Evolutionary conservation across 2,329 filamentous ascomycete species (phyloP).

Genomic region (Cercospora sp.): DNA sequence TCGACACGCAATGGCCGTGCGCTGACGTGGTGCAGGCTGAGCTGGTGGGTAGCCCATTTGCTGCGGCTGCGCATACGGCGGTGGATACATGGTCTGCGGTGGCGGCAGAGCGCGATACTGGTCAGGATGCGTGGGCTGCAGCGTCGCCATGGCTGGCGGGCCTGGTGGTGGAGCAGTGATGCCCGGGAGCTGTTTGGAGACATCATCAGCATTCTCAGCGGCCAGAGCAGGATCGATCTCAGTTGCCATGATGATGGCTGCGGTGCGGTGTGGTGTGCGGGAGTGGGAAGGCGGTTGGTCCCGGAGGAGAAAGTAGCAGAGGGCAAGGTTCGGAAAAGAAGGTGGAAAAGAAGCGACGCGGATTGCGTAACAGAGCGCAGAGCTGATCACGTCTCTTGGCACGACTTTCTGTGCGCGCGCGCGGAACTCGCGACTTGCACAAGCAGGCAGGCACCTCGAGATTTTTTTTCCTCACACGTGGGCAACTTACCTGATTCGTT

Average conservation of each 20-base stretch:
- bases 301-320: slow-evolving; percentile 9
- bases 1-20: slow-evolving; percentile 61
- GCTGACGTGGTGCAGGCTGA: slow-evolving; percentile 58
- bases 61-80: slow-evolving; percentile 45
- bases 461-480: slow-evolving; percentile 9
- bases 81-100: slow-evolving; percentile 48
- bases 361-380: slow-evolving; percentile 30
- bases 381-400: slow-evolving; percentile 34
- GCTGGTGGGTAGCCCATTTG: slow-evolving; percentile 45
- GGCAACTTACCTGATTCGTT: slow-evolving; percentile 35
- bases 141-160: slow-evolving; percentile 42
- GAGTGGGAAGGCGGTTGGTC: slow-evolving; percentile 14
- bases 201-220: slow-evolving; percentile 28
- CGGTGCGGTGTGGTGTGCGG: slow-evolving; percentile 1
- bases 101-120: slow-evolving; percentile 49
- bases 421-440: background rate
- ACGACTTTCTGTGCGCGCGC: slow-evolving; percentile 18
- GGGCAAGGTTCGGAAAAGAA: slow-evolving; percentile 25
- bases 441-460: background rate
- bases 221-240: slow-evolving; percentile 38
- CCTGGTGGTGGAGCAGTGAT: slow-evolving; percentile 33
- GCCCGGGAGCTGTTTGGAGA: slow-evolving; percentile 38
- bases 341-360: slow-evolving; percentile 25
- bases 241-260: slow-evolving; percentile 28
- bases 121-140: slow-evolving; percentile 48